A percentile compares a stretch with the other conserved stretches of the same genome.
These are phyloP conservation scores for Cenchrus purpureus DNA, from an alignment of 176 grass and related monocot genomes.

Conservation along the genomic window DNA sequence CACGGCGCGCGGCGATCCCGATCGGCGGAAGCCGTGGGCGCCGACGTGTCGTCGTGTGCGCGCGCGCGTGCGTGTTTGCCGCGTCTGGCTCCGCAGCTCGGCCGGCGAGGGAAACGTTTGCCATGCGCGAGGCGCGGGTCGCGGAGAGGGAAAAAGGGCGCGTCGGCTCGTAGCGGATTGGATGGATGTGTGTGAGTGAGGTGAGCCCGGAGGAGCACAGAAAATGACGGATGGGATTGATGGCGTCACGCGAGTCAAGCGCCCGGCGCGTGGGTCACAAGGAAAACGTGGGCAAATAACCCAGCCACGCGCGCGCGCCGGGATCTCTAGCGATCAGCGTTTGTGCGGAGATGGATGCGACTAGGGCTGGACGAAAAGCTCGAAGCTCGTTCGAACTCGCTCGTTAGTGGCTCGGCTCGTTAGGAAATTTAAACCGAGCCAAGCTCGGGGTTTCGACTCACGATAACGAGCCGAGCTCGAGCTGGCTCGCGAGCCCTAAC, in stretches of 20 bases:
- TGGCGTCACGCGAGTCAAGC: background rate
- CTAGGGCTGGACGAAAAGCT: too few species aligned
- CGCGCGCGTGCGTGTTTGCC: background rate
- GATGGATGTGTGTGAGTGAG: background rate
- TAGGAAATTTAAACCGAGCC: too few species aligned
- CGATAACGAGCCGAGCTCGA: too few species aligned
- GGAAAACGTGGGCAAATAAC: background rate
- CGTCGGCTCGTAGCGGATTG: slow-evolving; percentile 2
- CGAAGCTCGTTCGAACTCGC: too few species aligned
- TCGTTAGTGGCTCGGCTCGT: too few species aligned
- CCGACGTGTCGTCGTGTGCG: background rate
- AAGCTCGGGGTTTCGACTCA: too few species aligned
- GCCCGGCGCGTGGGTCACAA: background rate
- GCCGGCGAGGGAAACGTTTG: slow-evolving; percentile 11
- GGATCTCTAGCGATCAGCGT: background rate
- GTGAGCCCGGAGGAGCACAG: background rate
- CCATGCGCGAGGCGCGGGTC: background rate
- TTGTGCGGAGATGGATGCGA: background rate
- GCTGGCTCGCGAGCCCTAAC: too few species aligned
- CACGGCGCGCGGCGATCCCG: too few species aligned
- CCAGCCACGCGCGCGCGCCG: background rate
- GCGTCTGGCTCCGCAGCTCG: background rate
- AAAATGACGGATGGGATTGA: background rate
- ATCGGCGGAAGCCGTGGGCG: background rate
- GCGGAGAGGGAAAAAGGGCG: background rate